Conservation (phyloP, 768 basidiomycete genomes). For the Lepiota venenata region DNA sequence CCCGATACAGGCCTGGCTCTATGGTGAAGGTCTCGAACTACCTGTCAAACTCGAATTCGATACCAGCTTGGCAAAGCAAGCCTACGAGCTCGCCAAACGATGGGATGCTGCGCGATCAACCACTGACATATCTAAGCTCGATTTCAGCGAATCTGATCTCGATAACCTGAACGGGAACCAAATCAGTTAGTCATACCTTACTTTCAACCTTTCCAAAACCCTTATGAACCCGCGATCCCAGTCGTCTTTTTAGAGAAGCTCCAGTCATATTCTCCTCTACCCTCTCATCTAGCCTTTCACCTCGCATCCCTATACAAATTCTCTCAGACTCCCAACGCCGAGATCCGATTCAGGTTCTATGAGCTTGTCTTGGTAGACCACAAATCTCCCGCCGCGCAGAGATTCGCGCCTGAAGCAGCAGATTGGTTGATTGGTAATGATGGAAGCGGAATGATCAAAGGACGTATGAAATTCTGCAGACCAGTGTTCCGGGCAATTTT, state of each 20-base stretch:
- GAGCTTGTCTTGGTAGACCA: slow-evolving; percentile 58
- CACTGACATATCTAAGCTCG: slow-evolving; percentile 39
- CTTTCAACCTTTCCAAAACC: background rate
- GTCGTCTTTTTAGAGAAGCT: slow-evolving; percentile 86
- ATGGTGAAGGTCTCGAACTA: slow-evolving; percentile 72
- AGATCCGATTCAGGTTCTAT: slow-evolving; percentile 79
- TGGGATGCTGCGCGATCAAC: slow-evolving; percentile 67
- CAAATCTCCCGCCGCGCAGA: slow-evolving; percentile 40
- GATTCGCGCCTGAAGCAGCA: slow-evolving; percentile 50
- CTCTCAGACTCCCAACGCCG: slow-evolving; percentile 61
- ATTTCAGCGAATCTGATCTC: slow-evolving; percentile 61
- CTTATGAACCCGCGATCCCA: slow-evolving; percentile 21
- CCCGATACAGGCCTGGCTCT: slow-evolving; percentile 64
- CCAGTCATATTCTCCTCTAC: slow-evolving; percentile 58
- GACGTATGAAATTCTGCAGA: slow-evolving; percentile 85
- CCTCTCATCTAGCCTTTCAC: slow-evolving; percentile 51
- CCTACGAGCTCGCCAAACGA: slow-evolving; percentile 65
- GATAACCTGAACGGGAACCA: slow-evolving; percentile 69
- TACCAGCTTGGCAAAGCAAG: slow-evolving; percentile 59
- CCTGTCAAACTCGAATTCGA: slow-evolving; percentile 79
- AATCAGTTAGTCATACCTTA: slow-evolving; percentile 45
- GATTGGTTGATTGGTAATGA: slow-evolving; percentile 70
- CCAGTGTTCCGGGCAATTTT: slow-evolving; percentile 56
- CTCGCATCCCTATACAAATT: slow-evolving; percentile 54
- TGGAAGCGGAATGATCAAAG: slow-evolving; percentile 60